Evolutionary conservation across 768 basidiomycete genomes (phyloP), one percentile per base, ranked within the genome.

Genomic region (Tylopilus felleus): DNA sequence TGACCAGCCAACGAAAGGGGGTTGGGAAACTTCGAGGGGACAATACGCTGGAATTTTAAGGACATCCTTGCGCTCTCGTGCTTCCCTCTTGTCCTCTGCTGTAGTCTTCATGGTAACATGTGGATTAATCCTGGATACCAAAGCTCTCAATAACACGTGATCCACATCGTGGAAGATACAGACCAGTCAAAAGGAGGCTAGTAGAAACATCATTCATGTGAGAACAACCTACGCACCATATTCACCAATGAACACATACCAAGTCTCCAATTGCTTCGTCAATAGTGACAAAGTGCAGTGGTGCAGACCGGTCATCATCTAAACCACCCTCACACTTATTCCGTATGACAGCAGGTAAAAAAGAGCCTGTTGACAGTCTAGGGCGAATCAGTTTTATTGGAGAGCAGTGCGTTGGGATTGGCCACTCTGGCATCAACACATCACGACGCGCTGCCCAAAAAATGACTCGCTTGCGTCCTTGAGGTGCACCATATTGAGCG

Each of bases 181-280:
- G 53, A 82, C 89, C 89, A 91, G 52, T 91, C 86, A 70, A 87
- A 91, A 2, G 69, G 73, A 28, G 83, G 83, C 84, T 88, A 49
- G 38, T 40, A 44, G n/a, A 27, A 47, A 56, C 23, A 48, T 2
- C 35, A 25, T 43, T 29, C 47, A 31, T 19, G 22, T 54, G 22
- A 61, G 43, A 46, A 55, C 22, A 38, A 51, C 36, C 33, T 42
- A 43, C 42, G 36, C 39, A 53, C 54, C 43, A 57, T 29, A 53
- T 50, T 36, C 29, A 45, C 45, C 33, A 52, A 55, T 25, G 38
- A 44, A 27, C 12, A 73, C 85, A 49, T 69, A 85, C 88, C 71
- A 91, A 60, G 63, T 92, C 89, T 14, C 75, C 71, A 49, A 88
- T 83, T 4, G 88, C 86, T 60, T 86, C 85, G 35, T 79, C 65